A percentile compares a stretch with the other conserved stretches of the same genome.
phyloP scores from a whole-genome alignment of 1,139 yeast species.

The Candida sp. region DNA sequence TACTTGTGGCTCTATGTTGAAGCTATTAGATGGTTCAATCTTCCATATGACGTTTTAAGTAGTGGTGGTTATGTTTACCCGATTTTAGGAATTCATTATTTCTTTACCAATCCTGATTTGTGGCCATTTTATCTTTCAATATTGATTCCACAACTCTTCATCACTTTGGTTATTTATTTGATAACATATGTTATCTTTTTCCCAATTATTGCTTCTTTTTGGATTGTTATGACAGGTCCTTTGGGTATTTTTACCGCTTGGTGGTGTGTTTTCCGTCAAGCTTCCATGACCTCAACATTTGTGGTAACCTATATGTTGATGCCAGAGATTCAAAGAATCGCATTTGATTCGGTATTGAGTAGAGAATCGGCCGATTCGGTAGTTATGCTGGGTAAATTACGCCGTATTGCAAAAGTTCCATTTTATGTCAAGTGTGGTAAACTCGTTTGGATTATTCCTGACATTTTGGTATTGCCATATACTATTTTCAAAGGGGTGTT shows the following conservation, averaged over 20 bases:
- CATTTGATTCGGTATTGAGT: constrained; percentile 58
- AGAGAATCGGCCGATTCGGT: constrained; percentile 48
- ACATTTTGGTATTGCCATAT: constrained; percentile 19
- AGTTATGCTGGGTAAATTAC: constrained; percentile 43
- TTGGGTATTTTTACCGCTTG: constrained; percentile 54
- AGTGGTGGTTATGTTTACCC: constrained; percentile 9
- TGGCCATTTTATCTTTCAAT: constrained; percentile 52
- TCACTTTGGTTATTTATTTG: constrained; percentile 40
- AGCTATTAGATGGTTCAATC: neutral
- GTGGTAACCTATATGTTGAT: constrained; percentile 49
- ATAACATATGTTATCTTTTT: constrained; percentile 37
- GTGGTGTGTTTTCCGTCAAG: constrained; percentile 49
- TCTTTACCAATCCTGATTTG: constrained; percentile 38
- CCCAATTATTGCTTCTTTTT: constrained; percentile 46
- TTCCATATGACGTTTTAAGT: neutral
- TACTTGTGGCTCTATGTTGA: neutral
- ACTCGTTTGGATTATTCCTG: constrained; percentile 21
- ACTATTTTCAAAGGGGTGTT: constrained; percentile 22
- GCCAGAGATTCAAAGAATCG: constrained; percentile 51
- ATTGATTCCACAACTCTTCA: constrained; percentile 47
- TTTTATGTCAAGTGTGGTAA: constrained; percentile 21
- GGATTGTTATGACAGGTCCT: constrained; percentile 52
- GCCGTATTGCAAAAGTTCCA: constrained; percentile 34
- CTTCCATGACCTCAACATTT: constrained; percentile 48
- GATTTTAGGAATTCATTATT: constrained; percentile 42